A percentile compares a stretch with the other conserved stretches of the same genome.
Evolutionary conservation across 2,329 filamentous ascomycete species (phyloP).

Genomic region (Biscogniauxia sp.): DNA sequence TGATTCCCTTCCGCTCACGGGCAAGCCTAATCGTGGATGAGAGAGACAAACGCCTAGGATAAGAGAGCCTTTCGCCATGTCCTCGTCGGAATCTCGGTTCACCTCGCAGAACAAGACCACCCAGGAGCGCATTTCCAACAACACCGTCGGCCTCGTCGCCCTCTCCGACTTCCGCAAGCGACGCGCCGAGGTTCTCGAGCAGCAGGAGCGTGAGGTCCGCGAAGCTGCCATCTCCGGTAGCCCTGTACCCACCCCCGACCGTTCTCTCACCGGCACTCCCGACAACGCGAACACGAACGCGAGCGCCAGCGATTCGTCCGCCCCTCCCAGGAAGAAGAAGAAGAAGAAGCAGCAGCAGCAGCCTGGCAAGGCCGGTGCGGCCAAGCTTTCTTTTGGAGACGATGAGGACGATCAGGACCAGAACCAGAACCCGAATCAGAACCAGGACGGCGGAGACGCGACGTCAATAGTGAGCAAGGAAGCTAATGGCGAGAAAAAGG

Average conservation of each 20-base stretch:
- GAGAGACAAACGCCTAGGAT: too few species aligned
- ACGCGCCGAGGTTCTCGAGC: conserved; percentile 88
- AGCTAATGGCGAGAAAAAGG: conserved; percentile 24
- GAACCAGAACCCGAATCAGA: conserved; percentile 39
- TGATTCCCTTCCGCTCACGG: too few species aligned
- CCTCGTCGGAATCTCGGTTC: conserved; percentile 56
- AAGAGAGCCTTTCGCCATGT: conserved; percentile 13
- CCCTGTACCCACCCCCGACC: conserved; percentile 42
- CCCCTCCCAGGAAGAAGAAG: conserved; percentile 46
- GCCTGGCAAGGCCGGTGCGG: conserved; percentile 37
- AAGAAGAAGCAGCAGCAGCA: conserved; percentile 29
- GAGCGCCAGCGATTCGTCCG: conserved; percentile 32
- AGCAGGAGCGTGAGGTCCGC: conserved; percentile 78
- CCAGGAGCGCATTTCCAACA: conserved; percentile 77
- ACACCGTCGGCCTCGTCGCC: conserved; percentile 87
- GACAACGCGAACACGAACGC: conserved; percentile 29
- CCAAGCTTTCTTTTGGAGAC: conserved; percentile 62
- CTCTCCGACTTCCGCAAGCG: conserved; percentile 95
- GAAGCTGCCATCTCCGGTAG: conserved; percentile 51
- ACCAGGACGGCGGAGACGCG: conserved; percentile 50
- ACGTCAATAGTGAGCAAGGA: neutral
- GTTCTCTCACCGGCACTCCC: conserved; percentile 48
- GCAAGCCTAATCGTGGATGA: too few species aligned
- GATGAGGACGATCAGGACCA: conserved; percentile 54
- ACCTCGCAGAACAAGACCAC: conserved; percentile 73